Conservation (phyloP, 169 alveolate genomes). For the Cyclospora cayetanensis region DNA sequence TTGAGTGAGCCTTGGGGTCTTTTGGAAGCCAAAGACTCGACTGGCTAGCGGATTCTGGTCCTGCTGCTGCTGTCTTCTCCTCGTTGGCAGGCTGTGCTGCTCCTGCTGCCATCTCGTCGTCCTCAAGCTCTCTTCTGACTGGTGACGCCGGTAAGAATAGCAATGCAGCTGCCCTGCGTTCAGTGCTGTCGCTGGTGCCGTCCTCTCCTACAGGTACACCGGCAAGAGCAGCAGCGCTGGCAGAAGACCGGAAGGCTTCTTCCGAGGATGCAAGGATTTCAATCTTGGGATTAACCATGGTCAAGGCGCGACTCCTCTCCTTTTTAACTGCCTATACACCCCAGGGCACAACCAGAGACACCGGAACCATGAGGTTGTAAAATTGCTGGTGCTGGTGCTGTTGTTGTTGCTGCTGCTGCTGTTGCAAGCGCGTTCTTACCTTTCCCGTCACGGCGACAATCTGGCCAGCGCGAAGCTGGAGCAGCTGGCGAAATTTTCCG, state of each 20-base stretch:
- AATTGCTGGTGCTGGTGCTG: neutral
- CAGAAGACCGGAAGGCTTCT: neutral
- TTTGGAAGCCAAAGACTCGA: no score
- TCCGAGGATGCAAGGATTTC: neutral
- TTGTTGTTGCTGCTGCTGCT: neutral
- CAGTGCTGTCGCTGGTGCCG: neutral
- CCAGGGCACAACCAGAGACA: no score
- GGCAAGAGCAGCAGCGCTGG: neutral
- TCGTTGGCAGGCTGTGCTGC: neutral
- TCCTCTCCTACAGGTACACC: neutral
- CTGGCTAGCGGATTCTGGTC: neutral
- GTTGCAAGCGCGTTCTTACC: neutral
- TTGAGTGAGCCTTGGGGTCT: no score
- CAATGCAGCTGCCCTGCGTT: no score
- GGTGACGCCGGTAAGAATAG: no score
- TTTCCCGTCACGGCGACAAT: neutral
- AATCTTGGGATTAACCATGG: neutral
- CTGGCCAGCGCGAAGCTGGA: neutral
- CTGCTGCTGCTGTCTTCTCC: neutral
- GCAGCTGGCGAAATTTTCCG: neutral
- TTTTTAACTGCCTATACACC: neutral
- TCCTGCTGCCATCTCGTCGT: neutral
- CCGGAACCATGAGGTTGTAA: no score
- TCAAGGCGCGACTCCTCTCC: neutral
- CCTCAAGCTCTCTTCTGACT: no score